Conservation (phyloP, 805 yeast genomes). For the Middelhovenomyces tepae region DNA sequence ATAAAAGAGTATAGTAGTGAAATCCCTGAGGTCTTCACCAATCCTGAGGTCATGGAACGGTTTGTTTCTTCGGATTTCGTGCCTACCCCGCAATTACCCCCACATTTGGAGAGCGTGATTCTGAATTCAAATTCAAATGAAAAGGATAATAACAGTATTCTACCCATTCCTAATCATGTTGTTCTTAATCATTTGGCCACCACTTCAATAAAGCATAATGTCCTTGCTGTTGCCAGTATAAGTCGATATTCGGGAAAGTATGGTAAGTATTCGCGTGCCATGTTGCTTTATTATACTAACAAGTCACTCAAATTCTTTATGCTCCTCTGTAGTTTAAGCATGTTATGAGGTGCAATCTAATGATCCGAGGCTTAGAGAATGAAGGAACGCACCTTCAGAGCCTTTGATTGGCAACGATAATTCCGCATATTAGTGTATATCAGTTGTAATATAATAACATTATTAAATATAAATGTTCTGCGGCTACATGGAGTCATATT, state of each 20-base stretch:
- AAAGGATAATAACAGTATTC: conserved; percentile 79
- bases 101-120: conserved; percentile 90
- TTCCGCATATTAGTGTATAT: too few species aligned
- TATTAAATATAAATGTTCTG: too few species aligned
- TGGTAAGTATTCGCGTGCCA: too few species aligned
- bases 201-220: conserved; percentile 86
- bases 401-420: too few species aligned
- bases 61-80: conserved; percentile 36
- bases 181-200: conserved; percentile 90
- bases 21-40: conserved; percentile 35
- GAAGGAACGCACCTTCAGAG: too few species aligned
- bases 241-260: conserved; percentile 85
- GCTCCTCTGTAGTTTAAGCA: conserved; percentile 79
- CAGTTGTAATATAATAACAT: too few species aligned
- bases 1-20: conserved; percentile 52
- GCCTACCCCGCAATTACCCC: conserved; percentile 95
- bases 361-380: too few species aligned
- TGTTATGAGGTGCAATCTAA: too few species aligned
- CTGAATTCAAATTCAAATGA: conserved; percentile 61
- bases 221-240: conserved; percentile 85
- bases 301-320: conserved; percentile 83
- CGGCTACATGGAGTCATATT: too few species aligned
- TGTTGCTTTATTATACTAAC: too few species aligned
- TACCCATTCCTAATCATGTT: conserved; percentile 91
- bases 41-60: conserved; percentile 36